Conservation (phyloP, 2,329 filamentous ascomycete genomes). For the Xylariaceae sp. region DNA sequence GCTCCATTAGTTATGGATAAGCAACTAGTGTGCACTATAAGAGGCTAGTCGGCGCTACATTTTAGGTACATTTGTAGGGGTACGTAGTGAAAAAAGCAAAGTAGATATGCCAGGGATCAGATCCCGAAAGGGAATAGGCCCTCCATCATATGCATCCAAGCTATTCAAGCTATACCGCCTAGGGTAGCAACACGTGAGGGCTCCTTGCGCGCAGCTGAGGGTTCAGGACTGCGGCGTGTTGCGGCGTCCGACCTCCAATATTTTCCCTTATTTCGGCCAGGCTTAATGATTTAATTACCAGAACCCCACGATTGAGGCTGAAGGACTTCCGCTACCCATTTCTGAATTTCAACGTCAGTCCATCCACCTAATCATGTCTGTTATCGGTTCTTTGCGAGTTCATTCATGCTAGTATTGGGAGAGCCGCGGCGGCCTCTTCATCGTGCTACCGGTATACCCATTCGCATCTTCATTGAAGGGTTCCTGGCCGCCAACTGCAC, state of each 20-base stretch:
- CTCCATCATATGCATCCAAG: too few species aligned
- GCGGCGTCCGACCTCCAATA: conserved; percentile 1
- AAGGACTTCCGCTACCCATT: conserved; percentile 23
- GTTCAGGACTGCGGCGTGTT: not conserved
- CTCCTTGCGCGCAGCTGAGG: conserved; percentile 2
- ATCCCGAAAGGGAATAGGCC: conserved; percentile 6
- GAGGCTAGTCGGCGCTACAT: not conserved
- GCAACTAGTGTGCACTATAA: not conserved
- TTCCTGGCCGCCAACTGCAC: conserved; percentile 14
- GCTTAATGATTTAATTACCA: conserved; percentile 2
- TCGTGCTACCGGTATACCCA: conserved; percentile 1
- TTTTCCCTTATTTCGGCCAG: conserved; percentile 1
- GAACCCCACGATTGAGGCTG: conserved; percentile 28
- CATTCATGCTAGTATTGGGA: conserved; percentile 13
- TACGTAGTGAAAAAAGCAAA: not conserved
- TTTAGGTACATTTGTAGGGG: not conserved
- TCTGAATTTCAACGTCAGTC: conserved; percentile 28
- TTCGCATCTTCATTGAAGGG: not conserved
- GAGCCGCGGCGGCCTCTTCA: conserved; percentile 8
- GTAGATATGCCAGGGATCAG: not conserved
- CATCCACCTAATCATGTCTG: conserved; percentile 19
- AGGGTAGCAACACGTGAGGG: conserved; percentile 5
- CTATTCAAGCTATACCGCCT: not conserved
- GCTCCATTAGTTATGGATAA: not conserved
- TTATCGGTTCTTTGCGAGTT: conserved; percentile 2